A percentile compares a stretch with the other conserved stretches of the same genome.
phyloP scores from a whole-genome alignment of 2,329 filamentous ascomycete species.

The Trichophyton rubrum region DNA sequence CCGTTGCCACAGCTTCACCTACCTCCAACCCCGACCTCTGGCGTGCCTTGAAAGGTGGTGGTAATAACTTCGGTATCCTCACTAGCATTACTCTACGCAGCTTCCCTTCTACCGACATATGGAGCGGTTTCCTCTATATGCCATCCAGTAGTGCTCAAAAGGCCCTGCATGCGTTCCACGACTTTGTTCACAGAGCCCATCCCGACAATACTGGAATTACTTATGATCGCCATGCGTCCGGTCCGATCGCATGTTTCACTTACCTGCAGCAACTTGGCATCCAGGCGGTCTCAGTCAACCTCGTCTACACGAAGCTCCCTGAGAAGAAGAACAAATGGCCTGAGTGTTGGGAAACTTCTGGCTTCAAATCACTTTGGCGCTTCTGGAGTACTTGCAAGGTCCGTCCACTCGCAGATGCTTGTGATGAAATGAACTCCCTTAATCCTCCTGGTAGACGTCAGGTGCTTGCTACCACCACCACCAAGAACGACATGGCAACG shows the following conservation, averaged over 20 bases:
- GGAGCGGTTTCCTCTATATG: slow-evolving; percentile 25
- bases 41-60: slow-evolving; percentile 33
- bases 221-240: slow-evolving; percentile 17
- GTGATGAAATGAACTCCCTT: slow-evolving; percentile 23
- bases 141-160: slow-evolving; percentile 15
- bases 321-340: slow-evolving; percentile 21
- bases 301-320: slow-evolving; percentile 1
- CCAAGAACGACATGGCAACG: slow-evolving; percentile 25
- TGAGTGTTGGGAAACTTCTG: slow-evolving; percentile 21
- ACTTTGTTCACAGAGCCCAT: slow-evolving; percentile 12
- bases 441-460: slow-evolving; percentile 24
- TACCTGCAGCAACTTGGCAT: slow-evolving; percentile 6
- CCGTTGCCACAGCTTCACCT: slow-evolving; percentile 29
- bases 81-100: slow-evolving; percentile 28
- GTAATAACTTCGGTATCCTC: slow-evolving; percentile 35
- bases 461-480: slow-evolving; percentile 25
- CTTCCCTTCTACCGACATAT: slow-evolving; percentile 14
- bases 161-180: slow-evolving; percentile 18
- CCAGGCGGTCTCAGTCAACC: not conserved
- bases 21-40: slow-evolving; percentile 14
- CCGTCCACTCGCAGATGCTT: slow-evolving; percentile 22
- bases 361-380: slow-evolving; percentile 21
- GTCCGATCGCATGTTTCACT: slow-evolving; percentile 20
- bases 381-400: slow-evolving; percentile 26
- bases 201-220: not conserved